Evolutionary conservation across 805 yeast genomes (phyloP).

Genomic region (Ogataea paradorogensis): DNA sequence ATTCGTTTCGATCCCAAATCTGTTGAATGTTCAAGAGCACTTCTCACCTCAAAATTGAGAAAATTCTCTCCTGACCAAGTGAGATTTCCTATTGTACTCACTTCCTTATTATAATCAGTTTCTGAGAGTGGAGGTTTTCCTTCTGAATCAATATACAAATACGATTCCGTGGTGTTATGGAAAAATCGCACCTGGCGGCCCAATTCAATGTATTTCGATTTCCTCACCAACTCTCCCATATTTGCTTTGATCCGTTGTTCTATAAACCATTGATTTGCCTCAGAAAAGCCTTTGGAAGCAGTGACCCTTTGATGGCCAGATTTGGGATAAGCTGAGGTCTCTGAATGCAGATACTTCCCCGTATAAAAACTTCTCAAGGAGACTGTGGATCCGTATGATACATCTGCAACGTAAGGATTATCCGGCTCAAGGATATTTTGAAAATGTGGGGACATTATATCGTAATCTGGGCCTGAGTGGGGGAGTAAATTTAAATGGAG

Average conservation of each 20-base stretch:
- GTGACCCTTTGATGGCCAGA: slow-evolving; percentile 79
- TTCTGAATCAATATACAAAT: slow-evolving; percentile 63
- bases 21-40: slow-evolving; percentile 39
- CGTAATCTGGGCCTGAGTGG: slow-evolving; percentile 57
- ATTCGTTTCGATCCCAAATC: slow-evolving; percentile 34
- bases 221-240: slow-evolving; percentile 38
- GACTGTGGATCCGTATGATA: slow-evolving; percentile 69
- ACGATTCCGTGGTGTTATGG: slow-evolving; percentile 66
- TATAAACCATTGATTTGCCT: slow-evolving; percentile 71
- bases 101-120: slow-evolving; percentile 87
- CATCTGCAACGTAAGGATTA: slow-evolving; percentile 52
- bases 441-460: slow-evolving; percentile 63
- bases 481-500: slow-evolving; percentile 51
- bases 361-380: slow-evolving; percentile 69
- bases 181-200: slow-evolving; percentile 62
- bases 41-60: slow-evolving; percentile 66
- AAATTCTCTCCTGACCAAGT: slow-evolving; percentile 63
- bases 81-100: slow-evolving; percentile 64
- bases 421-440: slow-evolving; percentile 51
- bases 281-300: slow-evolving; percentile 55
- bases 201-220: slow-evolving; percentile 34
- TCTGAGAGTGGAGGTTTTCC: slow-evolving; percentile 82
- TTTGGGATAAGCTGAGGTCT: slow-evolving; percentile 54
- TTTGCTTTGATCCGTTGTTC: slow-evolving; percentile 43
- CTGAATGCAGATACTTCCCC: slow-evolving; percentile 83